Evolutionary conservation across 2,329 filamentous ascomycete species (phyloP), one percentile per base, ranked within the genome.

Genomic region (Periconia sp.): DNA sequence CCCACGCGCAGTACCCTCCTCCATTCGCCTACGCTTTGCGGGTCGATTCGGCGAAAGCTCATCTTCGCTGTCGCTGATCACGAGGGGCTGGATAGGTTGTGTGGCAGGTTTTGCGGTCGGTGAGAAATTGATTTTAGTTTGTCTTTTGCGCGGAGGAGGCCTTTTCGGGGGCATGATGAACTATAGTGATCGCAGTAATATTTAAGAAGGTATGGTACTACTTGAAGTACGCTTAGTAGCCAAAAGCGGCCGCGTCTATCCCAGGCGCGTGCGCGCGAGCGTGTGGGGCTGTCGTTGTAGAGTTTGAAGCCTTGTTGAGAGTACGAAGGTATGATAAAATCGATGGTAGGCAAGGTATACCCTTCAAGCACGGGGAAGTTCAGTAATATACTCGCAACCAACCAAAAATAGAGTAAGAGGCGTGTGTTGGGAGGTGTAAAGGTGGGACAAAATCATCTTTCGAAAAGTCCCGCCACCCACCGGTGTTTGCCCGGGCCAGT

Each of bases 71-170:
- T 31, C 20, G 44, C 30, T 50, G 72, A 69, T 23, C 61, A 49
- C 35, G 71, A 60, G 27, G 72, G 69, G 18, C 60, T 55, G 15
- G 41, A 71, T 54, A 6, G 70, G 61, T 17, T 68, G 70, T 15
- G 74, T 72, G 6, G 76, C 76, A 0, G 74, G 74, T 13, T 76
- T 73, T 8, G 74, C 65, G 5, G 76, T 54, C 5, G 76, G 73
- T 1, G 74, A 77, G 63, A 80, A 80, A 46, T 65, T 70, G 18
- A 80, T 64, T 23, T 74, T 74, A 8, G 72, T 71, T 56, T 80
- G 78, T 40, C 71, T 70, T 55, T 65, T 68, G 44, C 60, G 64
- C 18, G 60, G 55, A 44, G 57, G 57, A 33, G 55, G 27, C 30
- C 65, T 61, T 53, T 64, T 70, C 13, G 60, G 59, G 42, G 61